phyloP scores from a whole-genome alignment of 148 eudicot species.

The Rheum nobile region DNA sequence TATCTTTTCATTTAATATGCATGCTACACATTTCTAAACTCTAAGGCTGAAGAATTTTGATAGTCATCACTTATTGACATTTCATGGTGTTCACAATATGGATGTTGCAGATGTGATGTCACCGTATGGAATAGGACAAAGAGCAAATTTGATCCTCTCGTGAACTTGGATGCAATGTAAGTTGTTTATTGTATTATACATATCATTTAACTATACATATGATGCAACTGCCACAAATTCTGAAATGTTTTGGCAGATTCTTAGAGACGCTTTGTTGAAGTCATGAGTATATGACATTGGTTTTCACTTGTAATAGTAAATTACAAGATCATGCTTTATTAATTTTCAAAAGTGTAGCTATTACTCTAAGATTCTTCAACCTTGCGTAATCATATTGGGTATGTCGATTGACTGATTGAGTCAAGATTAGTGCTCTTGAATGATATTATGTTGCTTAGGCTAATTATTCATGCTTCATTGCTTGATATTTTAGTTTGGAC shows the following conservation, averaged over 20 bases:
- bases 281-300: not conserved
- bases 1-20: not conserved
- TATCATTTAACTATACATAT: not conserved
- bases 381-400: too few relatives aligned
- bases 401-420: too few relatives aligned
- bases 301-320: not conserved
- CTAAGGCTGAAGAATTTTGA: not conserved
- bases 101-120: conserved; percentile 56
- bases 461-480: too few relatives aligned
- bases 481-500: too few relatives aligned
- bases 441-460: not conserved
- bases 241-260: too few relatives aligned
- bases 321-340: not conserved
- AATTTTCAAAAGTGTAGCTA: not conserved
- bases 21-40: not conserved
- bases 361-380: not conserved
- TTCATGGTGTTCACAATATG: not conserved
- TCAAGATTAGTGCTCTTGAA: not conserved
- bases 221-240: not conserved
- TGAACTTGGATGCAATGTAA: conserved; percentile 90
- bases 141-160: conserved; percentile 94
- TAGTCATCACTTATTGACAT: not conserved
- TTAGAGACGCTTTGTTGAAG: not conserved
- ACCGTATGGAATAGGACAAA: conserved; percentile 94
- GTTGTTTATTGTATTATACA: conserved; percentile 10